phyloP scores from a whole-genome alignment of 148 eudicot species.

The Camellia japonica region DNA sequence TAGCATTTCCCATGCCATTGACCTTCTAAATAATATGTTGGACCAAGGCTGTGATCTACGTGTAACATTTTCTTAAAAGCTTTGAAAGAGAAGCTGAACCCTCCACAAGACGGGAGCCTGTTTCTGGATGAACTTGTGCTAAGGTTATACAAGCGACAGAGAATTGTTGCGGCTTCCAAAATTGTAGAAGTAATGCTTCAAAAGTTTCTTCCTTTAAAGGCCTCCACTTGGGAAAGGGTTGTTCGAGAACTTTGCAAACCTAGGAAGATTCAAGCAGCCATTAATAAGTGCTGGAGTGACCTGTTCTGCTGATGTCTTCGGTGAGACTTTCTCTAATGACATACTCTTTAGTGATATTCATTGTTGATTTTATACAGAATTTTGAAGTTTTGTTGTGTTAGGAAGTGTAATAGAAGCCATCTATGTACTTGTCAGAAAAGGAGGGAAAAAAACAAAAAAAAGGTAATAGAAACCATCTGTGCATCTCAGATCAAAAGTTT shows the following conservation, averaged over 20 bases:
- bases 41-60: too few species aligned
- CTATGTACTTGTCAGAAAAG: too few species aligned
- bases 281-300: constrained; percentile 57
- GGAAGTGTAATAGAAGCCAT: neutral
- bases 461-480: neutral
- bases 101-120: constrained; percentile 26
- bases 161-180: constrained; percentile 54
- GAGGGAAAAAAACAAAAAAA: too few species aligned
- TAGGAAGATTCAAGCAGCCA: constrained; percentile 42
- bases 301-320: constrained; percentile 38
- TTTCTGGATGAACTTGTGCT: constrained; percentile 24
- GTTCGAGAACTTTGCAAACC: constrained; percentile 55
- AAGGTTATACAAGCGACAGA: constrained; percentile 46
- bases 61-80: too few species aligned
- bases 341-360: neutral
- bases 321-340: neutral
- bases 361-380: neutral
- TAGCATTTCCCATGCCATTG: too few species aligned
- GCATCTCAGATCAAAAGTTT: neutral
- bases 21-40: too few species aligned
- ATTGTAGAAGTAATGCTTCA: constrained; percentile 72
- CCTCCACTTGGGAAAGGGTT: constrained; percentile 68
- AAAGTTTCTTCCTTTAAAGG: constrained; percentile 58
- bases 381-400: neutral
- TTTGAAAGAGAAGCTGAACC: too few species aligned